A percentile compares a stretch with the other conserved stretches of the same genome.
Conservation (phyloP, 2,329 filamentous ascomycete genomes). For the Byssothecium circinans region DNA sequence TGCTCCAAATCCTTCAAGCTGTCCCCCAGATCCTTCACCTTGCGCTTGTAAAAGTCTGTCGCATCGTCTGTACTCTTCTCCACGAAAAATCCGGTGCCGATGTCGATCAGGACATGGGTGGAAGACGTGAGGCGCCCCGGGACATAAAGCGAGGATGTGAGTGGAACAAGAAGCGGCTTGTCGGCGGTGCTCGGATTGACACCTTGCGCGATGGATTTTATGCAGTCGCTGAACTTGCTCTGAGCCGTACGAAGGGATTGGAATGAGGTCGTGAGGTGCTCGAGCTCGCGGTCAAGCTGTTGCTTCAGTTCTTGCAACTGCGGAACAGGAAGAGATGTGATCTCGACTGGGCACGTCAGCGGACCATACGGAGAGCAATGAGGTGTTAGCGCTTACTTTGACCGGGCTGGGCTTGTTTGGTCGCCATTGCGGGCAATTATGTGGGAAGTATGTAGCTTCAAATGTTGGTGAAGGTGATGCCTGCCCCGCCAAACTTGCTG, state of each 20-base stretch:
- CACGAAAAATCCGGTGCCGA: conserved; percentile 91
- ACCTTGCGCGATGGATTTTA: conserved; percentile 70
- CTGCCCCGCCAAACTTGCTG: conserved; percentile 8
- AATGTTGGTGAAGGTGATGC: not conserved
- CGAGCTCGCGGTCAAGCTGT: conserved; percentile 92
- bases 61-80: conserved; percentile 75
- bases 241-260: conserved; percentile 87
- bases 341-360: conserved; percentile 53
- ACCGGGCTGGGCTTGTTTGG: conserved; percentile 20
- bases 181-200: conserved; percentile 47
- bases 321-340: conserved; percentile 76
- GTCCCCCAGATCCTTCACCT: conserved; percentile 65
- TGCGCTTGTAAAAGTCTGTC: conserved; percentile 66
- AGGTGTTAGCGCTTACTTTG: conserved; percentile 26
- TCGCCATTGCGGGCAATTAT: conserved; percentile 14
- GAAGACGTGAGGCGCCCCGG: conserved; percentile 69
- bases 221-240: conserved; percentile 87
- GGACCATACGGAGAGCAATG: not conserved
- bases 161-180: conserved; percentile 78
- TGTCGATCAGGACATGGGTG: conserved; percentile 68
- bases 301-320: conserved; percentile 92
- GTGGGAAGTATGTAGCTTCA: not conserved
- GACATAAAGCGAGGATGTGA: conserved; percentile 94
- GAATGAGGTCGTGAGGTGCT: conserved; percentile 90
- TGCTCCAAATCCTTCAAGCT: conserved; percentile 70